Conservation (phyloP, 2,329 filamentous ascomycete genomes). For the Colletotrichum falcatum region DNA sequence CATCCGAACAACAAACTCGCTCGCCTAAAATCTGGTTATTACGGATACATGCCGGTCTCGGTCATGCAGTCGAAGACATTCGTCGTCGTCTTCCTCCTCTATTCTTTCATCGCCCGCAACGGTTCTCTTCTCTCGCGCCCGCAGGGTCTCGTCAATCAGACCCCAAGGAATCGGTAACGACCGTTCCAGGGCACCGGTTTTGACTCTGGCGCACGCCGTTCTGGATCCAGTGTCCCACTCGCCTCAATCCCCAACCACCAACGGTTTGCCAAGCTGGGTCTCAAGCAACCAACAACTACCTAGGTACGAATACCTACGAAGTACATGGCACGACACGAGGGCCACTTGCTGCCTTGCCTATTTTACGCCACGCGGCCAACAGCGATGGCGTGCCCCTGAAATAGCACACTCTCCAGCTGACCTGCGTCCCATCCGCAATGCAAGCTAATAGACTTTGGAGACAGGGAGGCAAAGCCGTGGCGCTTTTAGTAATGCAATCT, state of each 20-base stretch:
- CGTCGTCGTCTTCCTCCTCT: too few relatives aligned
- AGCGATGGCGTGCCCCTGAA: constrained; percentile 6
- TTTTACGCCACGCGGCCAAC: background rate
- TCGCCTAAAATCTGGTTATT: too few relatives aligned
- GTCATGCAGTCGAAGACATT: too few relatives aligned
- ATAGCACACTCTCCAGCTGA: constrained; percentile 16
- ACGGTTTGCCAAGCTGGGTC: constrained; percentile 33
- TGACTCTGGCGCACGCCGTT: background rate
- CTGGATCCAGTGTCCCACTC: constrained; percentile 12
- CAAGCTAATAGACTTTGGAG: background rate
- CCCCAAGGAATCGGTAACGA: background rate
- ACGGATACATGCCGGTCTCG: too few relatives aligned
- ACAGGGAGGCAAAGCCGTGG: background rate
- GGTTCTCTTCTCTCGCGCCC: background rate
- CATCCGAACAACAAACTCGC: background rate
- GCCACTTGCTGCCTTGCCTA: constrained; percentile 7
- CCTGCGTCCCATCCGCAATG: constrained; percentile 13
- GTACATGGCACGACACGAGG: constrained; percentile 6
- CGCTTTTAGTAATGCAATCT: background rate
- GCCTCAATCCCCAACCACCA: constrained; percentile 16
- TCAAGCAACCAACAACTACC: constrained; percentile 30
- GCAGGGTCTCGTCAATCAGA: constrained; percentile 30
- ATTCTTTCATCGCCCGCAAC: too few relatives aligned
- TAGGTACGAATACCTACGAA: too few relatives aligned
- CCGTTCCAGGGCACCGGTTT: background rate